These are phyloP conservation scores for Chaetomiaceae sp. DNA, from an alignment of 2,329 filamentous ascomycete species.

Conservation along the genomic window DNA sequence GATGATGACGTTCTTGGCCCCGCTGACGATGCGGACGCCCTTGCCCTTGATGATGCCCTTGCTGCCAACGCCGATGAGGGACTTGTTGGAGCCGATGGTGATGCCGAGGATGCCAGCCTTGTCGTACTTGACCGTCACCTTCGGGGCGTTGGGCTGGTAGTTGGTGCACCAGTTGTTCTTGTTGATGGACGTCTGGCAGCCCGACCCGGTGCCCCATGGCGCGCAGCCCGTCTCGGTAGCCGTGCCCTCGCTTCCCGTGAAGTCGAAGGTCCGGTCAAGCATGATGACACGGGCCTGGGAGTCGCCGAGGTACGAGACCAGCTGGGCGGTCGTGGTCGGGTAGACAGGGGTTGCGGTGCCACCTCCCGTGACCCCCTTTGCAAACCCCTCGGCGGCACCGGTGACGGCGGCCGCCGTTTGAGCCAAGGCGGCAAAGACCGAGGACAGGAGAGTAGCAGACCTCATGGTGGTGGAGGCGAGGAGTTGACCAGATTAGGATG, in stretches of 20 bases:
- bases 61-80: slow-evolving; percentile 48
- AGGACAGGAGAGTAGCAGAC: slow-evolving; percentile 10
- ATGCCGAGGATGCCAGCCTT: slow-evolving; percentile 14
- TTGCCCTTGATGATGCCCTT: slow-evolving; percentile 54
- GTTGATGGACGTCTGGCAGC: slow-evolving; percentile 57
- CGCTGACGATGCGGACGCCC: slow-evolving; percentile 45
- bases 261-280: slow-evolving; percentile 15
- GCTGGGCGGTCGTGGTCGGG: slow-evolving; percentile 8
- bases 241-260: slow-evolving; percentile 14
- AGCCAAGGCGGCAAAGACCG: slow-evolving; percentile 25
- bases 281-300: slow-evolving; percentile 13
- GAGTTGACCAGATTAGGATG: neutral
- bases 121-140: slow-evolving; percentile 10
- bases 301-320: slow-evolving; percentile 18
- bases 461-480: slow-evolving; percentile 1
- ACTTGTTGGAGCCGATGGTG: slow-evolving; percentile 53
- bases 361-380: slow-evolving; percentile 15
- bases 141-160: slow-evolving; percentile 42
- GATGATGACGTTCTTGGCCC: slow-evolving; percentile 54
- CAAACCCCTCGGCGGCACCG: slow-evolving; percentile 13
- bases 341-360: slow-evolving; percentile 14
- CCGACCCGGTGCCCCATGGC: slow-evolving; percentile 35
- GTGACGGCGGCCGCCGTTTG: slow-evolving; percentile 26
- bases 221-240: slow-evolving; percentile 10
- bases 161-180: slow-evolving; percentile 55